Percentiles rank a stretch among this genome's conserved stretches.
Conservation (phyloP, 768 basidiomycete species). For the Cystofilobasidium ferigula region DNA sequence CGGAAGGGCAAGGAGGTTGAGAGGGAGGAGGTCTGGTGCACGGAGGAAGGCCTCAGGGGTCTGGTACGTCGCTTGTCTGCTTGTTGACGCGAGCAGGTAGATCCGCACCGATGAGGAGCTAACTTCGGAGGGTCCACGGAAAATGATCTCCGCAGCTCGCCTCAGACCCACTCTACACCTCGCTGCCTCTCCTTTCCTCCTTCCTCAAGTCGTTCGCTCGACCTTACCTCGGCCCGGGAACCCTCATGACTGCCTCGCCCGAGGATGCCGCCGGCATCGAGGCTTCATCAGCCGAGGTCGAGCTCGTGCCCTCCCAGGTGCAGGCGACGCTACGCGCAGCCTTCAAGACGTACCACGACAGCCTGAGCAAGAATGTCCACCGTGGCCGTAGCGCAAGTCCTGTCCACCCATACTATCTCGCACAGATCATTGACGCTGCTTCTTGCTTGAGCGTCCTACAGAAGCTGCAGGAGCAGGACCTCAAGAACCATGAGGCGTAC, state of each 20-base stretch:
- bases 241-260: background rate
- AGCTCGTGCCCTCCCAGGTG: conserved; percentile 71
- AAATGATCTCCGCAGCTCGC: conserved; percentile 59
- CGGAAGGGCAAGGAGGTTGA: conserved; percentile 44
- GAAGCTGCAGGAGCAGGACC: conserved; percentile 94
- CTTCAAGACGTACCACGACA: conserved; percentile 85
- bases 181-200: conserved; percentile 76
- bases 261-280: conserved; percentile 10
- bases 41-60: conserved; percentile 76
- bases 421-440: background rate
- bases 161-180: conserved; percentile 72
- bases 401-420: background rate
- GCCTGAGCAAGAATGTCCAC: conserved; percentile 16
- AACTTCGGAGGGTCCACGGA: no score
- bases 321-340: conserved; percentile 81
- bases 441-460: conserved; percentile 35
- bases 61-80: conserved; percentile 52
- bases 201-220: conserved; percentile 88
- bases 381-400: conserved; percentile 19
- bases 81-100: no score
- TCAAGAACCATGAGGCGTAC: conserved; percentile 94
- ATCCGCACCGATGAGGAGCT: no score
- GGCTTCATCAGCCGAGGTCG: conserved; percentile 43
- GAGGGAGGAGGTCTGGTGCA: conserved; percentile 43
- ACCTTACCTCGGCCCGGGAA: conserved; percentile 63